phyloP scores from a whole-genome alignment of 371 early-diverging fungal genomes.

The Fennellomyces sp. region DNA sequence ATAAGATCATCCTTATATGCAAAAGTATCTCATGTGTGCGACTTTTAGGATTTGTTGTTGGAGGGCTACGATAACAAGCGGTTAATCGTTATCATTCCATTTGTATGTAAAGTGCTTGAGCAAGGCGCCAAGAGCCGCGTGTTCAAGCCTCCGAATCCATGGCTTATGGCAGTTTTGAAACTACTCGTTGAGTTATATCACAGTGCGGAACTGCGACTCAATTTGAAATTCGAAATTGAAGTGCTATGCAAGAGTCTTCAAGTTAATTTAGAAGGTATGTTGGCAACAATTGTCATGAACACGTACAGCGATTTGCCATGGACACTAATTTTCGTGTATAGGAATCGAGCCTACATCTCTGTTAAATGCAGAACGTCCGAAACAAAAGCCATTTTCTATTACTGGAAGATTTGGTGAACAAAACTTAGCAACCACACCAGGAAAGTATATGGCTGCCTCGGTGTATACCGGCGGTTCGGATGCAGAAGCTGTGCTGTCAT shows the following conservation, averaged over 20 bases:
- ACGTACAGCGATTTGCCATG: slow-evolving; percentile 13
- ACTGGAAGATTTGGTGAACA: slow-evolving; percentile 2
- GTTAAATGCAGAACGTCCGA: slow-evolving; percentile 36
- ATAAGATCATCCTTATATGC: no score
- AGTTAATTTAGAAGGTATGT: slow-evolving; percentile 70
- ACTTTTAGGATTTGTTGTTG: slow-evolving; percentile 74
- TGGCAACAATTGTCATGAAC: slow-evolving; percentile 22
- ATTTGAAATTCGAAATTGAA: slow-evolving; percentile 97
- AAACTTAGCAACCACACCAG: background rate
- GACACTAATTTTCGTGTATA: slow-evolving; percentile 9
- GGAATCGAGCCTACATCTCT: slow-evolving; percentile 81
- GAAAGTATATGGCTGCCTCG: background rate
- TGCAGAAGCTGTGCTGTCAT: background rate
- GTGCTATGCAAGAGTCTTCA: slow-evolving; percentile 92
- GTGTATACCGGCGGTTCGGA: slow-evolving; percentile 4
- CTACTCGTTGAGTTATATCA: slow-evolving; percentile 92
- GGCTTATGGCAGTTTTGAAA: slow-evolving; percentile 94
- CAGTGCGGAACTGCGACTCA: slow-evolving; percentile 90
- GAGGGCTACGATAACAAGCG: slow-evolving; percentile 89
- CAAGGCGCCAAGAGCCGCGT: slow-evolving; percentile 83
- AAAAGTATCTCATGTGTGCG: background rate
- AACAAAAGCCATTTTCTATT: background rate
- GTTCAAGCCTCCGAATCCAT: slow-evolving; percentile 96
- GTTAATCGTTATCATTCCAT: slow-evolving; percentile 95
- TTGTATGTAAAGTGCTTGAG: slow-evolving; percentile 96